Conservation (phyloP, 2,329 filamentous ascomycete species). For the Trichophyton rubrum region DNA sequence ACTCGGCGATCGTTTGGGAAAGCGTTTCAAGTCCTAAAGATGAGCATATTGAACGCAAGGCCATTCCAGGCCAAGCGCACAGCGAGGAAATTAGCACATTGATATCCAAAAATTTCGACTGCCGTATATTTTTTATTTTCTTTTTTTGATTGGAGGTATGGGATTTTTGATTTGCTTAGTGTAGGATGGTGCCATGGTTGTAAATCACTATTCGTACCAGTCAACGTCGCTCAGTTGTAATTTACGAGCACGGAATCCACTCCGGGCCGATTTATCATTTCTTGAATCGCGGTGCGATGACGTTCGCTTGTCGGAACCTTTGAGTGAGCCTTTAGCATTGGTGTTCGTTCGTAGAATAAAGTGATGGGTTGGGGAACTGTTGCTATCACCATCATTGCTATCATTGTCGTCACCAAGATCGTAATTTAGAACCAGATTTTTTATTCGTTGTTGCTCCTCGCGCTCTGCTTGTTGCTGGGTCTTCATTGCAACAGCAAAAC, state of each 20-base stretch:
- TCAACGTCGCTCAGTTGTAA: conserved; percentile 94
- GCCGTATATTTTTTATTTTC: background rate
- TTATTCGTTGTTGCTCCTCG: conserved; percentile 96
- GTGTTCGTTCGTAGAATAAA: conserved; percentile 17
- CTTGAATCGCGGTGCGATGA: conserved; percentile 29
- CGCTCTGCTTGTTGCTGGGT: conserved; percentile 88
- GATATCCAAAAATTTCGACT: background rate
- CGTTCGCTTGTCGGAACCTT: conserved; percentile 32
- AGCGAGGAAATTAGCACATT: background rate
- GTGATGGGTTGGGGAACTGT: conserved; percentile 22
- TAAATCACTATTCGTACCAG: conserved; percentile 51
- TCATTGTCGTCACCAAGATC: conserved; percentile 75
- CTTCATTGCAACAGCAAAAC: conserved; percentile 91
- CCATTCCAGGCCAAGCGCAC: background rate
- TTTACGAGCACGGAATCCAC: conserved; percentile 72
- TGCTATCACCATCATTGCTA: conserved; percentile 59
- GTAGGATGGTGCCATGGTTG: background rate
- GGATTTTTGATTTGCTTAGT: background rate
- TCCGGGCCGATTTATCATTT: conserved; percentile 49
- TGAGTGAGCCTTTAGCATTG: conserved; percentile 23
- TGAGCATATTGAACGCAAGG: background rate
- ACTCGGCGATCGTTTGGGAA: background rate
- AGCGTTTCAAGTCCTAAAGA: conserved; percentile 1
- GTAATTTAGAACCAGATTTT: conserved; percentile 92
- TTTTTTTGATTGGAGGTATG: background rate